A percentile compares a stretch with the other conserved stretches of the same genome.
Evolutionary conservation across 495 filamentous ascomycete genomes (phyloP).

Genomic region (Letharia lupina): DNA sequence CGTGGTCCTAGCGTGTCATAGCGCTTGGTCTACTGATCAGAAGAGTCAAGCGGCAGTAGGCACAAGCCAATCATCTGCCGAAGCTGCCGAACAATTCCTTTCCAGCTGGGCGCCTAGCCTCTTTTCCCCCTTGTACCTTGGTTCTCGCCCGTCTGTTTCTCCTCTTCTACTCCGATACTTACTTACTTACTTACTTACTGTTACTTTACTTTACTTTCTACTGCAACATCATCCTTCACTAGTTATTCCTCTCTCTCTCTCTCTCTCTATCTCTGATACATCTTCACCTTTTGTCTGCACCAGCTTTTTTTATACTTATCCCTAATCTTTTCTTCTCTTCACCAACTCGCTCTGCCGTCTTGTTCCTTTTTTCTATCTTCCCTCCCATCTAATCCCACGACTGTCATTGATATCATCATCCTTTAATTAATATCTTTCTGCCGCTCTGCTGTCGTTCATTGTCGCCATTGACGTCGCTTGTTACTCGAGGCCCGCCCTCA

Average conservation of each 20-base stretch:
- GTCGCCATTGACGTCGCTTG: conserved; percentile 13
- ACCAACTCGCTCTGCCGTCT: neutral
- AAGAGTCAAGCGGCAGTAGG: neutral
- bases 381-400: conserved; percentile 5
- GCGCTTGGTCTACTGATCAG: neutral
- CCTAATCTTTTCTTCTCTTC: neutral
- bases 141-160: neutral
- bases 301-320: neutral
- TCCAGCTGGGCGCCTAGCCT: neutral
- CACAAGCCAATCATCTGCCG: neutral
- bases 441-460: conserved; percentile 4
- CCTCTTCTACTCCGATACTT: neutral
- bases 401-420: conserved; percentile 8
- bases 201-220: neutral
- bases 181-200: neutral
- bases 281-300: neutral
- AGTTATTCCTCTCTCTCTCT: neutral
- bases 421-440: conserved; percentile 15
- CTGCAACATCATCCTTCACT: neutral
- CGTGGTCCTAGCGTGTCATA: neutral
- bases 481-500: conserved; percentile 2
- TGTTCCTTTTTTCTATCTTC: neutral
- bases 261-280: neutral
- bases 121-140: neutral
- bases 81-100: neutral